phyloP scores from a whole-genome alignment of 2,329 filamentous ascomycete genomes.

The Sclerotinia sclerotiorum region DNA sequence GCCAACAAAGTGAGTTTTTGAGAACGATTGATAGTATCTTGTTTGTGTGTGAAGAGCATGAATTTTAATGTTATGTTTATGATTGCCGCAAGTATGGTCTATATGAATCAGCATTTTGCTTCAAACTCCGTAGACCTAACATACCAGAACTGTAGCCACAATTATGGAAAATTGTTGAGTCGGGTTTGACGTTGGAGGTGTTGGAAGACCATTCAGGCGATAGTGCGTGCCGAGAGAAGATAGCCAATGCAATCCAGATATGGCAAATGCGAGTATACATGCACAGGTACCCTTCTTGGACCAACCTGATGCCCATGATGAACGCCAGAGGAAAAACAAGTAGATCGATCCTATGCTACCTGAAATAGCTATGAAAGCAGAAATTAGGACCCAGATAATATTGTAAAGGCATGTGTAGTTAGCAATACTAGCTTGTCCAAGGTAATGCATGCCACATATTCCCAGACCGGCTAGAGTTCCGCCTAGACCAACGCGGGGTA shows the following conservation, averaged over 20 bases:
- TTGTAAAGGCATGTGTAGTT: conserved; percentile 74
- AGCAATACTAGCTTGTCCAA: conserved; percentile 78
- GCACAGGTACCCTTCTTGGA: conserved; percentile 71
- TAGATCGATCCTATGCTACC: conserved; percentile 68
- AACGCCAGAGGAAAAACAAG: conserved; percentile 75
- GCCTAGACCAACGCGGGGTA: conserved; percentile 59
- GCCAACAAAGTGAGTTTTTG: conserved; percentile 56
- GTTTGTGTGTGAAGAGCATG: conserved; percentile 46
- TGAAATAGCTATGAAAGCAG: conserved; percentile 69
- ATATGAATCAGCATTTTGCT: conserved; percentile 5
- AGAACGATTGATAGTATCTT: conserved; percentile 43
- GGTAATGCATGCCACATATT: conserved; percentile 83
- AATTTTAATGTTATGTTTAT: conserved; percentile 55
- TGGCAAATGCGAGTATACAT: conserved; percentile 66
- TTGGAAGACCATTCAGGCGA: conserved; percentile 50
- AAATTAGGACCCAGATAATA: conserved; percentile 55
- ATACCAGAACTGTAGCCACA: conserved; percentile 33
- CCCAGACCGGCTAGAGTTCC: conserved; percentile 71
- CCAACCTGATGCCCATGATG: conserved; percentile 74
- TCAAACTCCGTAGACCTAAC: background rate
- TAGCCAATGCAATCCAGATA: conserved; percentile 87
- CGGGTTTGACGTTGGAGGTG: conserved; percentile 27
- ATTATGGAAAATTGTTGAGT: conserved; percentile 25
- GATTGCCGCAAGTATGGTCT: conserved; percentile 63
- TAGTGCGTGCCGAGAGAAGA: conserved; percentile 71